Base-by-base conservation (phyloP, 768 basidiomycete genomes). In the Floccularia luteovirens region DNA sequence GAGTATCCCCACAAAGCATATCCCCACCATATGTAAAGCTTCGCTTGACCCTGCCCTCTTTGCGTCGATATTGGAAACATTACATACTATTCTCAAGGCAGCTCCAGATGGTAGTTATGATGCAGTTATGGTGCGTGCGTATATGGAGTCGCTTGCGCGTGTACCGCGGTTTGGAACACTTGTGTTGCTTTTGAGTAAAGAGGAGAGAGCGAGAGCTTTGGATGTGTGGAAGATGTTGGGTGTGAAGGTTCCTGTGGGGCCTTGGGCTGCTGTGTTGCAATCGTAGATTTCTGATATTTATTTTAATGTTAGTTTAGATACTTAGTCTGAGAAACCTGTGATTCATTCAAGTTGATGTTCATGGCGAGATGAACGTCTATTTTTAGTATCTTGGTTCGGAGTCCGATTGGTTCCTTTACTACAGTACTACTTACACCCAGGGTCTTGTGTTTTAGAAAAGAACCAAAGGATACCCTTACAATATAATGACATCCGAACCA, bases 11-110 rank as follows among this genome's bases (percentile, higher is more conserved):
- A 75, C 86, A 0, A 34, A 63, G 5, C 60, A 62, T 13, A 55
- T 90, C 20, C 82, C 85, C 1, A 48, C 64, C 1, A 57, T 90
- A 27, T 87, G 84, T 59, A 70, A 81, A 49, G 75, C 67, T 0
- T 84, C 84, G 0, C 66, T 90, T 23, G 88, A 90, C 31, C 74
- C 88, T 0, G 50, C 66, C 1, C 50, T 84, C 20, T 69, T 90
- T 13, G 63, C 65, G 2, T 73, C 75, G 1, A 63, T 89, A 16
- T 54, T 89, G 19, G 59, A 66, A 21, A 70, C 69, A 2, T 75
- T 88, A 46, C 55, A 52, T 5, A 49, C 51, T 0, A 49, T 57
- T 8, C 55, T 67, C 41, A 47, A 42, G 31, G 45, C 30, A 3
- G 19, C 33, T 45, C 24, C n/a, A n/a, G 43, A 42, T 2, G 43